These are phyloP conservation scores for Pythium guiyangense DNA, from an alignment of 352 stramenopile species.

Conservation along the genomic window DNA sequence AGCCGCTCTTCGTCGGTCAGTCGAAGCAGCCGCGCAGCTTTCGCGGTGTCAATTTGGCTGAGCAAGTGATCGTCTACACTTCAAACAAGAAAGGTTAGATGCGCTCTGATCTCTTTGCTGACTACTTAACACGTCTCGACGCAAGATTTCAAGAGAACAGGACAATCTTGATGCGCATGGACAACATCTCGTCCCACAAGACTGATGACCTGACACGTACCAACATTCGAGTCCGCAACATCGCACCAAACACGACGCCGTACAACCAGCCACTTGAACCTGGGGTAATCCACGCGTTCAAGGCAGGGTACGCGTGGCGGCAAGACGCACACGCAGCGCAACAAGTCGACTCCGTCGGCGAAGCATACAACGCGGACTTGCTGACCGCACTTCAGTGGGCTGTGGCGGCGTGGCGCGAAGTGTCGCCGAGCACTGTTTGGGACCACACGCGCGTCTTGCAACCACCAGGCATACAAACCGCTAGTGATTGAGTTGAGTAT, in stretches of 20 bases:
- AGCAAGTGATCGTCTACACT: not conserved
- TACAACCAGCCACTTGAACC: not conserved
- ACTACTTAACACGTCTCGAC: not conserved
- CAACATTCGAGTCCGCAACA: not conserved
- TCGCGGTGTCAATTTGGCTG: not conserved
- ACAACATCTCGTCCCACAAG: constrained; percentile 2
- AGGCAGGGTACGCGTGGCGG: not conserved
- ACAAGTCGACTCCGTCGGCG: not conserved
- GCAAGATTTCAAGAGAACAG: not conserved
- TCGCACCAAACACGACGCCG: not conserved
- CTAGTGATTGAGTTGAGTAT: too few species aligned
- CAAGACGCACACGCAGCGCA: not conserved
- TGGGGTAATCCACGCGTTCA: not conserved
- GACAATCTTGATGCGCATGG: not conserved
- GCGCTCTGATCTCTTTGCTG: not conserved
- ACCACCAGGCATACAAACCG: too few species aligned
- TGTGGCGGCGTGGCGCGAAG: not conserved
- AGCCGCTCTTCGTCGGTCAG: not conserved
- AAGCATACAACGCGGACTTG: not conserved
- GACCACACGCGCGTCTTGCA: not conserved
- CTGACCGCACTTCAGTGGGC: not conserved
- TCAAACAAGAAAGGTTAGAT: constrained; percentile 1
- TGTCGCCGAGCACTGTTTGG: not conserved
- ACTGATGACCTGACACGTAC: not conserved
- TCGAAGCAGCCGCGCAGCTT: not conserved